These are phyloP conservation scores for Tylopilus felleus DNA, from an alignment of 768 basidiomycete genomes.

Conservation along the genomic window DNA sequence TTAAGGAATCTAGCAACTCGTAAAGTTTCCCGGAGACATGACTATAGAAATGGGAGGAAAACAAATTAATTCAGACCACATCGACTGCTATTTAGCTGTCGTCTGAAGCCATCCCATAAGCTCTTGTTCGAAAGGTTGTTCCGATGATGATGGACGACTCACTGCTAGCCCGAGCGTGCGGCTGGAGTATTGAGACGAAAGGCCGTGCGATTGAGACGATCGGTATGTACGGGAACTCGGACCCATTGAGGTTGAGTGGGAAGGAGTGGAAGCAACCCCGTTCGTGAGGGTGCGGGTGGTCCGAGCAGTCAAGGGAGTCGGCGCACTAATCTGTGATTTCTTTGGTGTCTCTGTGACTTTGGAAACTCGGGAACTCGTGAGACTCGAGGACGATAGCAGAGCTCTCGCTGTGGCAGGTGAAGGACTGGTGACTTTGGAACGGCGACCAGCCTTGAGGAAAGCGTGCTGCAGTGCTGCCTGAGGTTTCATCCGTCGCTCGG, in stretches of 20 bases:
- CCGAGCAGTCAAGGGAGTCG: slow-evolving; percentile 82
- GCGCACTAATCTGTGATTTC: slow-evolving; percentile 86
- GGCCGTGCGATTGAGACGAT: slow-evolving; percentile 63
- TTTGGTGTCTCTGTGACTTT: slow-evolving; percentile 76
- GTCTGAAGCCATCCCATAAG: slow-evolving; percentile 38
- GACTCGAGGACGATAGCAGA: slow-evolving; percentile 55
- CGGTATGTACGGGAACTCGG: slow-evolving; percentile 65
- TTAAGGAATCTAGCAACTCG: slow-evolving; percentile 29
- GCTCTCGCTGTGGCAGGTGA: slow-evolving; percentile 48
- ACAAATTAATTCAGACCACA: slow-evolving; percentile 13
- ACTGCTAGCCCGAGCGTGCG: slow-evolving; percentile 72
- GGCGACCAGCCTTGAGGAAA: slow-evolving; percentile 71
- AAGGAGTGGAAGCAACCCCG: slow-evolving; percentile 56
- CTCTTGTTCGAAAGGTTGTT: slow-evolving; percentile 34
- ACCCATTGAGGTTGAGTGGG: slow-evolving; percentile 54
- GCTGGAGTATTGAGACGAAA: slow-evolving; percentile 73
- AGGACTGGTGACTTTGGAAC: slow-evolving; percentile 44
- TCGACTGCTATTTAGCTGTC: slow-evolving; percentile 29
- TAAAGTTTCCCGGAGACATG: slow-evolving; percentile 16
- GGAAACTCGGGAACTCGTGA: slow-evolving; percentile 44
- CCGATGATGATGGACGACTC: slow-evolving; percentile 40
- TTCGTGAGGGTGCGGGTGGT: slow-evolving; percentile 51
- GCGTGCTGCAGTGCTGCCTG: slow-evolving; percentile 89
- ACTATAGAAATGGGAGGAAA: slow-evolving; percentile 1
- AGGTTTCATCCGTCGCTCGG: slow-evolving; percentile 92